Evolutionary conservation across 2,329 filamentous ascomycete species (phyloP), one percentile per base, ranked within the genome.

Genomic region (Ophiocordyceps sinensis): DNA sequence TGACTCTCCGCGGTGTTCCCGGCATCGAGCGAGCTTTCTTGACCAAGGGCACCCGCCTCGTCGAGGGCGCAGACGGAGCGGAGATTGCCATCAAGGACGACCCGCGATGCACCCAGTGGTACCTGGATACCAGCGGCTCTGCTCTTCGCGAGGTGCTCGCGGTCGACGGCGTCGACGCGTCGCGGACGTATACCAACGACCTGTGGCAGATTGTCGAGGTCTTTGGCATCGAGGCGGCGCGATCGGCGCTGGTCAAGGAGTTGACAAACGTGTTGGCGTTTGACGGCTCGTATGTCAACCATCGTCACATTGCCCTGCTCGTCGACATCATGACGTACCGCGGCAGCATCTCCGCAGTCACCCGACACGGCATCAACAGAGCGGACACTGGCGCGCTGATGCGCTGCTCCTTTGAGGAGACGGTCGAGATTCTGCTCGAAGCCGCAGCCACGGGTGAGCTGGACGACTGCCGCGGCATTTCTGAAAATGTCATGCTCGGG

Each of bases 391-490:
- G 91, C 69, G 93, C 91, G 10, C 73, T 98, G 53, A 98, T 98
- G 91, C 83, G 91, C 61, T 98, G 93, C 71, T 98, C 91, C 2
- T 98, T 98, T 65, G 91, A 98, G 65, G 93, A 98, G 63, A 98
- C 91, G 1, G 91, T 98, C 34, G 93, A 98, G 59, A 98, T 98
- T 69, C 70, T 98, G 41, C 77, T 98, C 17, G 91, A 98, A 58
- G 93, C 91, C 45, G 91, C 91, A 21, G 86, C 87, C 14, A 85
- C 85, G 39, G 91, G 91, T 58, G 91, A 98, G 62, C 73, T 98
- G 28, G 91, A 98, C 57, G 91, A 98, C 63, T 98, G 93, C 67
- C 84, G 87, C 45, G 91, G 91, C 71, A 89, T 98, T 39, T 96
- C 91, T 14, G 91, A 98, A 66, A 98, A 98, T 66, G 82, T 98